Evolutionary conservation across 805 yeast species (phyloP), one percentile per base, ranked within the genome.

Genomic region (Wickerhamomyces silvicola): DNA sequence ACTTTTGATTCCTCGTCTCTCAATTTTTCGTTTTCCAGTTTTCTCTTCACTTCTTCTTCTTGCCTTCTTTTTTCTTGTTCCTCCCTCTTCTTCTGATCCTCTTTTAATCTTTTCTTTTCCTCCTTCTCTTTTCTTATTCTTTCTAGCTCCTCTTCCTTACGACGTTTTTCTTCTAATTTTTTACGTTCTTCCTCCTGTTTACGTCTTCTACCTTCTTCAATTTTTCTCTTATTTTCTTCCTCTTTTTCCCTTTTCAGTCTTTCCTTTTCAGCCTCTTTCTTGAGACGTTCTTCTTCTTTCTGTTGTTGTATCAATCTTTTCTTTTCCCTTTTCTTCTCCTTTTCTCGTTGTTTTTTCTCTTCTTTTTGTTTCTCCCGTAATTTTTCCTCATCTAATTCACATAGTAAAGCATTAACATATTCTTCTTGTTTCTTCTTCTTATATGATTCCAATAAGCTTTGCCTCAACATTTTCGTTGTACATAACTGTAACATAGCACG

Each of bases 361-460:
- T 78, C 83, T 38, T 70, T 74, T 31, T 74, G 82, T 49, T 70
- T 76, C 54, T 76, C 72, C 28, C 76, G 74, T 29, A 60, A 61
- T 41, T 78, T 80, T 55, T 80, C 90, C 7, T 75, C 78, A 42
- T 81, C 87, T 27, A 81, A 60, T 48, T 81, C 90, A 49, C 70
- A 75, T 37, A 81, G 64, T 40, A 81, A 64, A 37, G 69, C 72
- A 36, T 68, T 61, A 9, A 81, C 70, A 36, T 79, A 68, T 45
- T 82, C 92, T 38, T 81, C 85, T 10, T 95, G 88, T 29, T 81
- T 73, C 42, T 76, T 81, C 46, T 81, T 88, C 39, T 82, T 81
- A 50, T 79, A 87, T 1, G 94, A 84, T 19, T 70, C 74, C 48
- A 82, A 65, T 20, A 88, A 71, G 27, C 86, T 70, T 43, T 75